Conservation (phyloP, 495 filamentous ascomycete species). For the Oleoguttula mirabilis region DNA sequence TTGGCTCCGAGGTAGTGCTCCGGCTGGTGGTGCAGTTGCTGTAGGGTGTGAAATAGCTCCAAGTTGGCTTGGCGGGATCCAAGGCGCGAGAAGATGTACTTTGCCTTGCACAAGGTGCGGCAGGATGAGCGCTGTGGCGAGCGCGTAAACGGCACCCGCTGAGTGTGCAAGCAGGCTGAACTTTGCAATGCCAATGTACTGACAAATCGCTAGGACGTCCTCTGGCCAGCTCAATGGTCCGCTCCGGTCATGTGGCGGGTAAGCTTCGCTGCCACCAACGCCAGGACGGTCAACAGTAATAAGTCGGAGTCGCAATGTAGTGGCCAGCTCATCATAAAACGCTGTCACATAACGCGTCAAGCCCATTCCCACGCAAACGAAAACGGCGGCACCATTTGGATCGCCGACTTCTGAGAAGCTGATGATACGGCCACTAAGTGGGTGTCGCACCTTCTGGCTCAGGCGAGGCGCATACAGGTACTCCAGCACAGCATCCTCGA, state of each 20-base stretch:
- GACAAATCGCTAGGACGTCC: conserved; percentile 91
- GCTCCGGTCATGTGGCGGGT: conserved; percentile 51
- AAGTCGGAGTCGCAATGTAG: conserved; percentile 74
- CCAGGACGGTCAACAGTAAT: conserved; percentile 93
- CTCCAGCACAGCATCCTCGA: conserved; percentile 76
- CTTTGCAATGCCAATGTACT: conserved; percentile 81
- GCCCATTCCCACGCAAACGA: conserved; percentile 97
- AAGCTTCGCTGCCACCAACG: conserved; percentile 80
- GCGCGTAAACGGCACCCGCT: conserved; percentile 91
- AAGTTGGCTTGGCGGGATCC: conserved; percentile 98
- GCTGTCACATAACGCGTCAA: conserved; percentile 90
- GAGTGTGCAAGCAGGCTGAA: conserved; percentile 98
- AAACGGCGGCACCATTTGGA: conserved; percentile 78
- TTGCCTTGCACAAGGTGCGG: conserved; percentile 90
- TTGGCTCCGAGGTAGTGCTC: conserved; percentile 81
- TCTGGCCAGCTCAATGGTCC: conserved; percentile 96
- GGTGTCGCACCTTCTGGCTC: conserved; percentile 75
- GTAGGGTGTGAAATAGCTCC: conserved; percentile 56
- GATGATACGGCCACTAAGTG: conserved; percentile 73
- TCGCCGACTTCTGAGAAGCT: conserved; percentile 97
- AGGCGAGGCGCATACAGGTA: conserved; percentile 74
- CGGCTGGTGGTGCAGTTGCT: conserved; percentile 60
- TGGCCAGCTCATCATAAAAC: conserved; percentile 93
- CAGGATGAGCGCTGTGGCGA: conserved; percentile 90
- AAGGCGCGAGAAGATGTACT: conserved; percentile 90